phyloP scores from a whole-genome alignment of 179 eudicot genomes.

The Amaranthus tricolor region DNA sequence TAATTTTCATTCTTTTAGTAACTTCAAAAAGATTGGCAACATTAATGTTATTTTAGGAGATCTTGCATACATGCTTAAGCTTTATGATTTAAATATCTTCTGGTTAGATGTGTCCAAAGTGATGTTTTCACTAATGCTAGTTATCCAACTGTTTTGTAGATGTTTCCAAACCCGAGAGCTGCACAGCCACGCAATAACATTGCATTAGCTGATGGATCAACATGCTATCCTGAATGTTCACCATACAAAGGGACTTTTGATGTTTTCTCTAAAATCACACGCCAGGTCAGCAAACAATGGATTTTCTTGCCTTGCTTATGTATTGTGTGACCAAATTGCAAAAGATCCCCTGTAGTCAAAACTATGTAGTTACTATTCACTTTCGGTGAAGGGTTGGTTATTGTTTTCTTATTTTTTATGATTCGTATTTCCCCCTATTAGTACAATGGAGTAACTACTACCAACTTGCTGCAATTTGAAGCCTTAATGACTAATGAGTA shows the following conservation, averaged over 20 bases:
- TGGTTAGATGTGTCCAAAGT: neutral
- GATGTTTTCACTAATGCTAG: conserved; percentile 19
- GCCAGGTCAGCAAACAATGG: conserved; percentile 51
- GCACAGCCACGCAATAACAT: conserved; percentile 38
- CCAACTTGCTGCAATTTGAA: neutral
- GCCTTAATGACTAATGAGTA: neutral
- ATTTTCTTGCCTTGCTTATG: neutral
- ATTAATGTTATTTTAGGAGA: neutral
- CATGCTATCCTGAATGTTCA: conserved; percentile 45
- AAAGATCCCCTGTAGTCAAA: neutral
- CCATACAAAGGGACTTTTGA: conserved; percentile 79
- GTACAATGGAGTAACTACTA: neutral
- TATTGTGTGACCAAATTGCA: neutral
- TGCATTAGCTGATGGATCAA: conserved; percentile 38
- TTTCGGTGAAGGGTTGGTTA: neutral
- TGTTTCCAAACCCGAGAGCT: conserved; percentile 53
- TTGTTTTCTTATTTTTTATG: neutral
- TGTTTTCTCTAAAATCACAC: conserved; percentile 64
- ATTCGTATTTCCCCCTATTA: neutral
- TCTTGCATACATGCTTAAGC: neutral
- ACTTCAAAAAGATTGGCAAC: neutral
- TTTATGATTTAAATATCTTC: neutral
- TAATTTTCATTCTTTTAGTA: neutral
- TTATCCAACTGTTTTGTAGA: conserved; percentile 36
- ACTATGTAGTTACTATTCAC: neutral